Conservation (phyloP, 305 asterid species). For the Fraxinus velutina region DNA sequence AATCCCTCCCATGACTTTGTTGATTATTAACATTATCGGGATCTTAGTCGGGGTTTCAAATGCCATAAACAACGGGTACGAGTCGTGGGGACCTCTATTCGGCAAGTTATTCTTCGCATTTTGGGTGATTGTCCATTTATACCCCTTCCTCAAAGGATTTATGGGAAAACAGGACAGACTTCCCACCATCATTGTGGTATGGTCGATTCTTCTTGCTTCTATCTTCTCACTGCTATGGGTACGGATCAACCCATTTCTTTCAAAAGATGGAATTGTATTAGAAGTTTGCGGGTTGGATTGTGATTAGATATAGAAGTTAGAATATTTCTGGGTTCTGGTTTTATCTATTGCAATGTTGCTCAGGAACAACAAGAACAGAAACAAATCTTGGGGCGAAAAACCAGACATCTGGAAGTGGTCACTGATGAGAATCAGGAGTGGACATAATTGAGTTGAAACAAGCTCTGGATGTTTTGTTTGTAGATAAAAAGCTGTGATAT, state of each 20-base stretch:
- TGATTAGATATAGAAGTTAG: constrained; percentile 18
- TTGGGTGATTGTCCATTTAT: constrained; percentile 57
- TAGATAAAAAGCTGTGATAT: constrained; percentile 15
- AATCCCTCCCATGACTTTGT: constrained; percentile 47
- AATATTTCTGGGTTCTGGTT: constrained; percentile 6
- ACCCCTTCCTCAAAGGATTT: constrained; percentile 62
- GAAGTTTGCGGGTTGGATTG: constrained; percentile 62
- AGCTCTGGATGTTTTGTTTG: constrained; percentile 16
- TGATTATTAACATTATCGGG: constrained; percentile 48
- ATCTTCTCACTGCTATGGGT: constrained; percentile 55
- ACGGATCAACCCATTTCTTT: constrained; percentile 45
- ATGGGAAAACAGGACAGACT: constrained; percentile 47
- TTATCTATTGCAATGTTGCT: constrained; percentile 3
- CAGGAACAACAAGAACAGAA: constrained; percentile 4
- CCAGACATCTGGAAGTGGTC: neutral
- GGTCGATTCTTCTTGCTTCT: constrained; percentile 58
- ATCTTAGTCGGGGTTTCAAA: constrained; percentile 45
- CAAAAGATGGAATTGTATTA: constrained; percentile 38
- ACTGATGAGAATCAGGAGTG: neutral
- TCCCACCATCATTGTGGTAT: constrained; percentile 47
- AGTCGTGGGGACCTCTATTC: constrained; percentile 51
- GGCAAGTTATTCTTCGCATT: constrained; percentile 50
- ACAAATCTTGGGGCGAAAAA: neutral
- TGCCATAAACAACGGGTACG: constrained; percentile 48
- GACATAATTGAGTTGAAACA: neutral